Evolutionary conservation across 139 green algal genomes (phyloP).

Genomic region (Yamagishiella unicocca): DNA sequence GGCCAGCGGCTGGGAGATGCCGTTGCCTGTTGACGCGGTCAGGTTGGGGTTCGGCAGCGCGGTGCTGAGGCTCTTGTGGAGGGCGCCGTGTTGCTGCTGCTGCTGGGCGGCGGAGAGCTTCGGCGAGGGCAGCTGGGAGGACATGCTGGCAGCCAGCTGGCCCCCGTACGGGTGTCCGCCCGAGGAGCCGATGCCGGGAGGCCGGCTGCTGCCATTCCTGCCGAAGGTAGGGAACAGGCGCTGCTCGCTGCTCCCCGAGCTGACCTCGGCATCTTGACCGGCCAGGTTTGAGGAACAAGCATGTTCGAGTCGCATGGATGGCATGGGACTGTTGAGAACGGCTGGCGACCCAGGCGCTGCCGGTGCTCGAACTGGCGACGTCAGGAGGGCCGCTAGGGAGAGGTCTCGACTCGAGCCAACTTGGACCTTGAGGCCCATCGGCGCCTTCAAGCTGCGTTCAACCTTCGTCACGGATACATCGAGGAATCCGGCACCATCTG

Average conservation of each 20-base stretch:
- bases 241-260: neutral
- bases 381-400: constrained; percentile 3
- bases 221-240: neutral
- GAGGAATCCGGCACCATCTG: neutral
- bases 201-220: neutral
- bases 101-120: neutral
- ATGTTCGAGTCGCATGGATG: neutral
- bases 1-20: neutral
- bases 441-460: neutral
- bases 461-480: neutral
- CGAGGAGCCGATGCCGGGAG: neutral
- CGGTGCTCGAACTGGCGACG: neutral
- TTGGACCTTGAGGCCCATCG: neutral
- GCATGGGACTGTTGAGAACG: constrained; percentile 37
- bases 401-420: constrained; percentile 12
- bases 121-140: neutral
- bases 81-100: neutral
- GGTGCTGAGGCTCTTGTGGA: constrained; percentile 33
- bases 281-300: neutral
- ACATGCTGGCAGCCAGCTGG: neutral
- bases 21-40: neutral
- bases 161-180: neutral
- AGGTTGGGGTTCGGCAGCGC: neutral
- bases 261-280: neutral
- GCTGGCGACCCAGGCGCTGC: neutral